Base-by-base conservation (phyloP, 208 protist genomes). In the Acanthamoeba healyi region DNA sequence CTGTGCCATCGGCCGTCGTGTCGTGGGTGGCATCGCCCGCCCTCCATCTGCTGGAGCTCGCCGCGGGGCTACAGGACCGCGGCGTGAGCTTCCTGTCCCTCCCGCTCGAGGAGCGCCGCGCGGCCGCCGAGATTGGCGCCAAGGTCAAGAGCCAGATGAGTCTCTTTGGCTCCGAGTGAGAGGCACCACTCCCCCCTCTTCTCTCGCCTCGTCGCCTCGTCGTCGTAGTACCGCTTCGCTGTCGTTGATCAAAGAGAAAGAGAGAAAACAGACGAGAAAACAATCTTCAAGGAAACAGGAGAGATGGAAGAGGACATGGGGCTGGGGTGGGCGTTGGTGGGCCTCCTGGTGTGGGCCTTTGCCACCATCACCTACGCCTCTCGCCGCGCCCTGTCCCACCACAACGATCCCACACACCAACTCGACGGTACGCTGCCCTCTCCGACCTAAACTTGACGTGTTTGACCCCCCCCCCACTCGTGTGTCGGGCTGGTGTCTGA, bases 51-150 rank as follows among this genome's bases (percentile, higher is more conserved):
- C 54, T 84, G 74, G 74, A 84, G 74, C 38, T 84, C 26, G 42
- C 70, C 2, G 70, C 42, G 22, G 26, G 44, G 2, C 15, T 38
- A 44, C 46, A 49, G 44, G 74, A 84, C 74, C 38, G 74, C 7
- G 74, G 74, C 12, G 74, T 84, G 46, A 84, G 74, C 74, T 84
- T 84, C 74, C 74, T 84, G 26, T 84, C 74, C 26, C 42, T 84
- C 9, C 74, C 74, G 74, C 44, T 84, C 14, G 74, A 84, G 74
- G 74, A 84, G 29, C 74, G 74, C 42, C 74, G 74, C 38, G 42
- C 74, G 32, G 74, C 74, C 5, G 74, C 74, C 74, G 74, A 84
- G 74, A 22, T 84, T 44, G 22, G 74, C 22, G 74, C 74, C 74
- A 84, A 84, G 44, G 46, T 84, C 40, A 84, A 84, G 46, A 56